Base-by-base conservation (phyloP, 208 protist genomes). In the Trypanosoma avium region DNA sequence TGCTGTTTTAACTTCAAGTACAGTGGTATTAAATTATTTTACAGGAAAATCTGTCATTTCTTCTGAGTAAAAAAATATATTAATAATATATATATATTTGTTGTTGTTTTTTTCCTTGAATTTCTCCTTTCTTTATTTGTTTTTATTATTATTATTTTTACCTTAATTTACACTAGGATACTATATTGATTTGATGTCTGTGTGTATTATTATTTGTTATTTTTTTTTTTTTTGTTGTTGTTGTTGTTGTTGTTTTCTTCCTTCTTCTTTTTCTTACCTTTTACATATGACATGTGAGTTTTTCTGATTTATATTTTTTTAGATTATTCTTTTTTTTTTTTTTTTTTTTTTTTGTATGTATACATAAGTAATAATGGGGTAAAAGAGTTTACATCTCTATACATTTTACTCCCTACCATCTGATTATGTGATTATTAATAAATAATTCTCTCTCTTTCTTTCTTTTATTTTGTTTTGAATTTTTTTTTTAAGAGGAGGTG, bases 1-100 rank as follows among this genome's bases (percentile, higher is more conserved):
- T 67, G 81, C 78, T 10, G 68, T 88, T 4, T 67, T 82, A 46
- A 79, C 82, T 10, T 67, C 82, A 5, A 80, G 72, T 43, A 68
- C 66, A 24, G 75, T 85, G 7, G 74, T 88, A 21, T 48, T 88
- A n/a, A 84, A 88, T 50, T 88, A 72, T 32, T 84, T 80, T 49
- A 48, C 82, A 29, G 73, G 61, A 50, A 58, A 48, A 9, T 10
- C 27, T 8, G 29, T 33, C 35, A 21, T 52, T 19, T 6, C 15
- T 21, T 24, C 52, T n/a, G 57, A 62, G 30, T 61, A 29, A 32
- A 35, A 30, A 10, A 50, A 4, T 22, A 13, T 15, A 49, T 26
- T 7, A 61, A 52, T 4, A 0, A 33, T 6, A n/a, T 4, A 29
- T 8, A 15, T 35, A 22, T 57, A 46, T 29, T 60, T 9, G n/a